Base-by-base conservation (phyloP, 1,284 basidiomycete genomes). In the Sporisorium reilianum region DNA sequence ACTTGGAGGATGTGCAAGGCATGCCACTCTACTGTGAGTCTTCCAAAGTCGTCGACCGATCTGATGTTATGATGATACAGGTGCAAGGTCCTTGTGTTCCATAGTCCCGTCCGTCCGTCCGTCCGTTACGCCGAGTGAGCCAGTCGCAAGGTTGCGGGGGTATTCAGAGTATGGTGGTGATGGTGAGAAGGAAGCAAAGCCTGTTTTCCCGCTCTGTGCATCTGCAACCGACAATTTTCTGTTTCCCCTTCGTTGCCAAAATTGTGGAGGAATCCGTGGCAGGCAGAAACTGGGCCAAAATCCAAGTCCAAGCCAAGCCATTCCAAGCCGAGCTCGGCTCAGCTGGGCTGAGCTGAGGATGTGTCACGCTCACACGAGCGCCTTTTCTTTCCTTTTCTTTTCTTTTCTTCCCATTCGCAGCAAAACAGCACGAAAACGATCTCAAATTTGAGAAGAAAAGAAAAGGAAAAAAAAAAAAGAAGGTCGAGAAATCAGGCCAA, bases 281-380 rank as follows among this genome's bases (percentile, higher is more conserved):
- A 56, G 45, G 45, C 36, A 28, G 32, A 51, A 59, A 44, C n/a
- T 40, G 46, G 46, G 9, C 22, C 8, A 44, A 58, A 53, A 30
- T 5, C 20, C 5, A 41, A 41, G 2, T 1, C n/a, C n/a, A n/a
- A n/a, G n/a, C n/a, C n/a, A n/a, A n/a, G n/a, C n/a, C n/a, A n/a
- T n/a, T n/a, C n/a, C n/a, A n/a, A n/a, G n/a, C n/a, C n/a, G n/a
- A n/a, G n/a, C n/a, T n/a, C n/a, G n/a, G n/a, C n/a, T n/a, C n/a
- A n/a, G n/a, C 38, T 4, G 18, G 5, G 16, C 11, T 16, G 36
- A 16, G 30, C 22, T 7, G 20, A 22, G 23, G 32, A 51, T 51
- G 34, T 51, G 50, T 51, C 50, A 51, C 40, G 50, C 50, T 38
- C 50, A 51, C 50, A 51, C 50, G 46, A 48, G 46, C n/a, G 8